Base-by-base conservation (phyloP, 2,329 filamentous ascomycete genomes). In the Aureobasidium namibiae region DNA sequence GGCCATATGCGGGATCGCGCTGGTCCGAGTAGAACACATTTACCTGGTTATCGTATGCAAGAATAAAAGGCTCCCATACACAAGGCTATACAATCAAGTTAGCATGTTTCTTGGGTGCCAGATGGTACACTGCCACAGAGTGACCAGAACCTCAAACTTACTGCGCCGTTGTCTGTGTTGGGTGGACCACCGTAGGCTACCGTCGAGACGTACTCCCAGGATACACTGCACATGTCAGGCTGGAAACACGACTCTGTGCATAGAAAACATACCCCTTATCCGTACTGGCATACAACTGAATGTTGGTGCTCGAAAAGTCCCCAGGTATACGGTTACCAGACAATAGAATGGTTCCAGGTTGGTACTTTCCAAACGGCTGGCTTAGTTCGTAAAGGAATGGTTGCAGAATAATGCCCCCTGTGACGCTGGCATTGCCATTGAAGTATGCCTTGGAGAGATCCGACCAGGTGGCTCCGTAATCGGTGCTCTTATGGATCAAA, bases 61-160 rank as follows among this genome's bases (percentile, higher is more conserved):
- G 78, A 42, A 89, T 72, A 69, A 86, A 88, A 0, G 87, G 87
- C 69, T 90, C 87, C 87, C 87, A 90, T n/a, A 90, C 82, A 0
- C 86, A 84, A 0, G 84, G 86, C 29, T 31, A 6, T 31, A 31
- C 5, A 31, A 10, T 31, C 5, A 5, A 31, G 10, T 31, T 31
- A 31, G 29, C 29, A 31, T 31, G 10, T 5, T 31, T 31, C 29
- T 6, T 31, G 5, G 10, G n/a, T n/a, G n/a, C n/a, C n/a, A n/a
- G n/a, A n/a, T n/a, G n/a, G n/a, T n/a, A n/a, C n/a, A n/a, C n/a
- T n/a, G n/a, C n/a, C n/a, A n/a, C n/a, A 31, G 10, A 31, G 29
- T 31, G 29, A 5, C 5, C 29, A 31, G 29, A 10, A 31, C 10
- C 10, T 31, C 10, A 10, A 31, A 31, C 29, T 31, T 31, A 31